Base-by-base conservation (phyloP, 768 basidiomycete species). In the Rubroboletus pulcherrimus region DNA sequence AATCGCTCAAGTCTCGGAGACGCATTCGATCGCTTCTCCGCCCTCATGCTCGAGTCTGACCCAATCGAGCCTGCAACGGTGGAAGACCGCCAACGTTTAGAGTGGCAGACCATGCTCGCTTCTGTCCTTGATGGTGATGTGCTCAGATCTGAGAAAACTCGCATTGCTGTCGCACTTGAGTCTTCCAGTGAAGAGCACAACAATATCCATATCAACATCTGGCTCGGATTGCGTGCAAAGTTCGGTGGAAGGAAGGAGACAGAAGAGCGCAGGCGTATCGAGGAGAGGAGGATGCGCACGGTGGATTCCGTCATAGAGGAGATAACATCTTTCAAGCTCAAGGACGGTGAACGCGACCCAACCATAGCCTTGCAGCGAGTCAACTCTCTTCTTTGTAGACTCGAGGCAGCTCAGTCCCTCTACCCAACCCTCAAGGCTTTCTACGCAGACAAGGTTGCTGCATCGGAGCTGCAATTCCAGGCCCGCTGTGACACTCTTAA, bases 81-180 rank as follows among this genome's bases (percentile, higher is more conserved):
- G 51, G 84, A 89, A 63, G 89, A 93, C 66, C 79, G 82, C 58
- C 90, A 93, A 63, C 79, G 95, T 29, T 72, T 95, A 46, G 94
- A 97, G 72, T 98, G 97, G 97, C 93, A 95, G 71, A 88, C 88
- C 17, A 89, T 98, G 85, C 83, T 98, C 33, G 84, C 91, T 12
- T 96, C 94, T 31, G 96, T 98, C 26, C 79, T 99, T 44, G 84
- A 84, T 31, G 95, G 97, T 10, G 95, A 98, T 64, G 93, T 99
- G 11, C 82, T 99, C 60, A 92, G 89, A 69, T 89, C 92, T 0
- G 97, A 98, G 75, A 97, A 93, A 74, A 90, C 89, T 26, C 84
- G 97, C 54, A 94, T 98, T 56, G 89, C 89, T 30, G 85, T 85
- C 45, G 89, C 85, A 15, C 75, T 93, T 48, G 84, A 87, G 59